phyloP scores from a whole-genome alignment of 2,329 filamentous ascomycete genomes.

The Fusarium brevicatenulatum region DNA sequence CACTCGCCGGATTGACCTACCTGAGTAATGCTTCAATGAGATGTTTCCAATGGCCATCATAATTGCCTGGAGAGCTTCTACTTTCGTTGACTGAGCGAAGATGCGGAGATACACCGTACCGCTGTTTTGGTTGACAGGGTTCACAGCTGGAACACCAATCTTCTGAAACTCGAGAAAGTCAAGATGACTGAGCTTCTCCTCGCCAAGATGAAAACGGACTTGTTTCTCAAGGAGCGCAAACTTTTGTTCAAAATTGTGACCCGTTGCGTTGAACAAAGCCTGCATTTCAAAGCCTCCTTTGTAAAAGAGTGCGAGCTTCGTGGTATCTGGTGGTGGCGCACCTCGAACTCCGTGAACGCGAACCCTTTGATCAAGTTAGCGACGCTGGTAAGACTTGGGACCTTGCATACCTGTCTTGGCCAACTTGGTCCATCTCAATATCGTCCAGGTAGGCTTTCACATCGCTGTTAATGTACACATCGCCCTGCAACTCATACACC shows the following conservation, averaged over 20 bases:
- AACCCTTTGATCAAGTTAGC: background rate
- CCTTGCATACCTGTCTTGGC: background rate
- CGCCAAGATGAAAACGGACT: background rate
- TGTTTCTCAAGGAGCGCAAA: background rate
- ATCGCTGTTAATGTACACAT: background rate
- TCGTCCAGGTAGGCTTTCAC: background rate
- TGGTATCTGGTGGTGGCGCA: background rate
- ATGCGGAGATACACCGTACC: background rate
- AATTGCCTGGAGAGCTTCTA: background rate
- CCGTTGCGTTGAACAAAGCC: background rate
- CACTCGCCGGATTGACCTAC: background rate
- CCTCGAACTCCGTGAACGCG: background rate
- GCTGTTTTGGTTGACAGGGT: background rate
- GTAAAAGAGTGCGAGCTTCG: background rate
- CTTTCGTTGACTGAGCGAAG: background rate
- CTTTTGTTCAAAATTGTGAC: background rate
- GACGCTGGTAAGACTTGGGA: no score
- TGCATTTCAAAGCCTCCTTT: background rate
- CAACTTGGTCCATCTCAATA: background rate
- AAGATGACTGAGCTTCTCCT: background rate
- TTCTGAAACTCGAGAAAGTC: background rate
- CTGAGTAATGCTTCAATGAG: background rate
- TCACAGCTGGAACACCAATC: background rate
- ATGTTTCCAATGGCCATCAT: background rate
- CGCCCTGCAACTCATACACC: background rate